Evolutionary conservation across 2,329 filamentous ascomycete species (phyloP), one percentile per base, ranked within the genome.

Genomic region (Neonectria punicea): DNA sequence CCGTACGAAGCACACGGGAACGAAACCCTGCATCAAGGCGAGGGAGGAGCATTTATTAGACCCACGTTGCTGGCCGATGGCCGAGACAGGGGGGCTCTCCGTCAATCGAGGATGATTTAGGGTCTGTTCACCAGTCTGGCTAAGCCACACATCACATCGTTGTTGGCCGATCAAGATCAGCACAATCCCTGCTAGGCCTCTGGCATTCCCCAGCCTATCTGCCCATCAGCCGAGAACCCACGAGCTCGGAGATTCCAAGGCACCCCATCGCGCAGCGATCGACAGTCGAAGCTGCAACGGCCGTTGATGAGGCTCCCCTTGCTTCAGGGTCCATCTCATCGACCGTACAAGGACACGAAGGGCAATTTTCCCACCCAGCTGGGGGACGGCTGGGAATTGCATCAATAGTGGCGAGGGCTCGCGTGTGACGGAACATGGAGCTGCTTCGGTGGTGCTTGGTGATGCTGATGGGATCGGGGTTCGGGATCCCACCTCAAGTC

Each of bases 81-180:
- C 49, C 69, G 53, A 65, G 39, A n/a, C 62, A 67, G 62, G 62
- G 53, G 56, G 63, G 53, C 34, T 53, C 49, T 63, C 9, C 36
- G 53, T 65, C 39, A 50, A 63, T 61, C 53, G 56, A 58, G 39
- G 49, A 39, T 44, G 55, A 20, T 47, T 32, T 49, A 53, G 47
- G 30, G 53, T 36, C 49, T 22, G 30, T 20, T 34, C 49, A 34
- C 11, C 18, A 14, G 28, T 51, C 49, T 51, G n/a, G 30, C 32
- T 36, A 56, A 62, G 51, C 53, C 58, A 63, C 55, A 43, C 41
- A 63, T 47, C 34, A 44, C 36, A 44, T 54, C 53, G 56, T 55
- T 41, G 58, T 68, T 66, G 64, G 65, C 25, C 63, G 67, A 74
- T 74, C 69, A 66, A 72, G 72, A 74, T 74, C 72, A 74, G 55